Conservation (phyloP, 2,329 filamentous ascomycete genomes). For the Dothistroma pini region DNA sequence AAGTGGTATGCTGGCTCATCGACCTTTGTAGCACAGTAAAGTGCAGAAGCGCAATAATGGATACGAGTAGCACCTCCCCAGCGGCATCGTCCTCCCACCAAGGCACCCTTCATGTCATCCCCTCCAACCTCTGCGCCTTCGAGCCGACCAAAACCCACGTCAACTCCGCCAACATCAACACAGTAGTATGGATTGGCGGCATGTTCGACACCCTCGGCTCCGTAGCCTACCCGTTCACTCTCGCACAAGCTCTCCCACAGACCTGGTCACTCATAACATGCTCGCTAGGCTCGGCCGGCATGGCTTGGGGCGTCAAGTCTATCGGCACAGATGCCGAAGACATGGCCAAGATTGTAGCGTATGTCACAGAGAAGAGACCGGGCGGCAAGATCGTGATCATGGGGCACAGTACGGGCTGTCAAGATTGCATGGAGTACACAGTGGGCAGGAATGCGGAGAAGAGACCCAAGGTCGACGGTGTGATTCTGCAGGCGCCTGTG, state of each 20-base stretch:
- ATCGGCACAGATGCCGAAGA: constrained; percentile 54
- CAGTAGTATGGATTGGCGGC: constrained; percentile 66
- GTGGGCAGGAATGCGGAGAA: constrained; percentile 31
- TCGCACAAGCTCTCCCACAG: constrained; percentile 48
- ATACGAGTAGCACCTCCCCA: constrained; percentile 5
- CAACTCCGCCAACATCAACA: constrained; percentile 45
- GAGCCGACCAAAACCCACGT: constrained; percentile 38
- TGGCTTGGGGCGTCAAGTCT: constrained; percentile 53
- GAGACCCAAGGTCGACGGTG: constrained; percentile 62
- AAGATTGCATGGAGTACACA: constrained; percentile 65
- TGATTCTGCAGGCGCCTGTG: constrained; percentile 75
- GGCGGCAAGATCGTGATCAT: constrained; percentile 59
- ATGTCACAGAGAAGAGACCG: constrained; percentile 44
- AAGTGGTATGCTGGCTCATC: neutral
- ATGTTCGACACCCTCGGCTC: constrained; percentile 67
- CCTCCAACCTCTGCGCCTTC: constrained; percentile 43
- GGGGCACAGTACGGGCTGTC: constrained; percentile 67
- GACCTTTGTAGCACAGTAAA: neutral
- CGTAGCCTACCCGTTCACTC: constrained; percentile 53
- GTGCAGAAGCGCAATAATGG: neutral
- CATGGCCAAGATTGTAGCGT: constrained; percentile 50
- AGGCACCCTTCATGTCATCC: constrained; percentile 43
- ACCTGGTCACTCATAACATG: constrained; percentile 50
- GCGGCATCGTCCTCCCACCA: constrained; percentile 13
- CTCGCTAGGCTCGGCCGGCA: constrained; percentile 47